Conservation (phyloP, 148 eudicot genomes). For the Spergularia bocconei region DNA sequence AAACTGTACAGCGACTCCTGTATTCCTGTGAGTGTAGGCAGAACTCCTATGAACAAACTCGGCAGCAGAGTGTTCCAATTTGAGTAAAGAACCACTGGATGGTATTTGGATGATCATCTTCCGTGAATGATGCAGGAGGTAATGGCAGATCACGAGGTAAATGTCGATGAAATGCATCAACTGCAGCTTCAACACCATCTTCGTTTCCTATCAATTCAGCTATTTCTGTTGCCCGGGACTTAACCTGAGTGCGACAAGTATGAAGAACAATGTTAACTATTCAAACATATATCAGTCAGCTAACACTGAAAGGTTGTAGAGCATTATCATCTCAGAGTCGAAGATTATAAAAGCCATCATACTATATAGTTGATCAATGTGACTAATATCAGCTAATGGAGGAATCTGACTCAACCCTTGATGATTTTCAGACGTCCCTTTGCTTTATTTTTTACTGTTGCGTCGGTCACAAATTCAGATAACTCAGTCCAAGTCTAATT, state of each 20-base stretch:
- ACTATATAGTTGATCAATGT: neutral
- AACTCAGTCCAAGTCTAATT: no score
- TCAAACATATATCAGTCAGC: neutral
- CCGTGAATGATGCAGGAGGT: conserved; percentile 32
- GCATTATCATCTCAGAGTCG: neutral
- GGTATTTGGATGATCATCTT: conserved; percentile 47
- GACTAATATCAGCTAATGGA: no score
- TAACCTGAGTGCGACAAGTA: conserved; percentile 45
- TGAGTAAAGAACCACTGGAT: conserved; percentile 71
- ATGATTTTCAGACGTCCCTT: no score
- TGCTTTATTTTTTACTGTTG: no score
- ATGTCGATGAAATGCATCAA: conserved; percentile 81
- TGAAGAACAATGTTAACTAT: neutral
- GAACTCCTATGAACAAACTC: conserved; percentile 47
- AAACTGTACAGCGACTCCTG: conserved; percentile 26
- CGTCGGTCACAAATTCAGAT: no score
- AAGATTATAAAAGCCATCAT: neutral
- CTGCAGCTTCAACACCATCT: conserved; percentile 87
- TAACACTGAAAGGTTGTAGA: neutral
- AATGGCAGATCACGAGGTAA: conserved; percentile 66
- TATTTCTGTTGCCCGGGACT: conserved; percentile 64
- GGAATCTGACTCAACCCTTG: no score
- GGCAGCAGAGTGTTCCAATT: conserved; percentile 62
- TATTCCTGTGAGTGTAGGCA: neutral
- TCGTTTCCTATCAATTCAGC: conserved; percentile 63